These are phyloP conservation scores for Grosmannia clavigera DNA, from an alignment of 2,329 filamentous ascomycete species.

Conservation along the genomic window DNA sequence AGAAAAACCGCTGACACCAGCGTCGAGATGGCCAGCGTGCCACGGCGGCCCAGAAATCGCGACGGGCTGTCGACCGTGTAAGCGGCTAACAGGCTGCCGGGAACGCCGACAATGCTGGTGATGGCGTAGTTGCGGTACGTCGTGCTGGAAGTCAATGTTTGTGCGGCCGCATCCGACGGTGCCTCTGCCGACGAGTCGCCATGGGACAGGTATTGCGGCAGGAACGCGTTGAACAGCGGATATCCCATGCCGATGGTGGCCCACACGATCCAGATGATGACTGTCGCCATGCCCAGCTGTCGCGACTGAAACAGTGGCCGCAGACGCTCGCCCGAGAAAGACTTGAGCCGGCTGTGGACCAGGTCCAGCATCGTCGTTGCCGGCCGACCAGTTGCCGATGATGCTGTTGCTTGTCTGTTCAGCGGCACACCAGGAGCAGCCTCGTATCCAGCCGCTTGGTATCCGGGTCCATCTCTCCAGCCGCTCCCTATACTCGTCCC, in stretches of 20 bases:
- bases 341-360: slow-evolving; percentile 45
- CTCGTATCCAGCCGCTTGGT: slow-evolving; percentile 2
- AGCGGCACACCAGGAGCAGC: neutral
- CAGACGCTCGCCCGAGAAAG: slow-evolving; percentile 56
- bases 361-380: slow-evolving; percentile 1
- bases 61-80: slow-evolving; percentile 56
- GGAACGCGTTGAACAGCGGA: slow-evolving; percentile 78
- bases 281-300: slow-evolving; percentile 38
- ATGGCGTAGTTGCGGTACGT: slow-evolving; percentile 76
- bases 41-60: slow-evolving; percentile 53
- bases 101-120: slow-evolving; percentile 63
- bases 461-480: slow-evolving; percentile 1
- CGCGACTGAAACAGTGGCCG: slow-evolving; percentile 49
- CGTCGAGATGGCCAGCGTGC: slow-evolving; percentile 57
- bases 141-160: slow-evolving; percentile 17
- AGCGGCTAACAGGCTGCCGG: slow-evolving; percentile 62
- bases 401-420: neutral
- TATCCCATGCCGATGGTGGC: slow-evolving; percentile 75
- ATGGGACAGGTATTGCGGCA: slow-evolving; percentile 71
- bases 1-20: slow-evolving; percentile 56
- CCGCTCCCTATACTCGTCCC: neutral
- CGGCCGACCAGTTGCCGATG: neutral
- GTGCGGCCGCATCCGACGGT: slow-evolving; percentile 14
- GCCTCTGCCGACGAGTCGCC: slow-evolving; percentile 24
- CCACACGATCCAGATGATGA: slow-evolving; percentile 67